phyloP scores from a whole-genome alignment of 768 basidiomycete genomes.

The Tricholoma bakamatsutake region DNA sequence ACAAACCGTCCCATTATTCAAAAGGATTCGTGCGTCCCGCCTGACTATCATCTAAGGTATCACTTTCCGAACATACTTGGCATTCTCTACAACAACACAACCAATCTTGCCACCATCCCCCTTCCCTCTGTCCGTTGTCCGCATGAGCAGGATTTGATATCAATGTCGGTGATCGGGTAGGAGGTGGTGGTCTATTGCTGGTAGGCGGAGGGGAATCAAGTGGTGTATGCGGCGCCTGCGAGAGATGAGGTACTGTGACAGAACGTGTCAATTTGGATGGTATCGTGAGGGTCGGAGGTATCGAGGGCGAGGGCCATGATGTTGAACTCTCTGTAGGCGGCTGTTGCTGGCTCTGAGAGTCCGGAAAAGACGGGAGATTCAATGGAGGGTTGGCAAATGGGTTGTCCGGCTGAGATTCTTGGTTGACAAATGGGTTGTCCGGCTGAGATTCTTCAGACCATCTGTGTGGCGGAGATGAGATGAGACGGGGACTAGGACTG shows the following conservation, averaged over 20 bases:
- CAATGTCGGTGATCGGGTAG: conserved; percentile 23
- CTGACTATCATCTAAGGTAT: conserved; percentile 27
- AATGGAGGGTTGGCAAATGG: conserved; percentile 46
- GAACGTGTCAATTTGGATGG: not conserved
- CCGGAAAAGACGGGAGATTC: conserved; percentile 42
- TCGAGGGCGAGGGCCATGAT: conserved; percentile 11
- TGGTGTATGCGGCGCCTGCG: conserved; percentile 36
- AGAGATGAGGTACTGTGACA: conserved; percentile 14
- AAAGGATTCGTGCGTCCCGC: conserved; percentile 71
- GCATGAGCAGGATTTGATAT: conserved; percentile 16
- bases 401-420: conserved; percentile 23
- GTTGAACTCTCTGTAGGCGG: conserved; percentile 19
- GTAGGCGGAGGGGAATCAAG: conserved; percentile 55
- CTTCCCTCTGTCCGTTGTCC: conserved; percentile 30
- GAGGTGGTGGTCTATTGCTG: conserved; percentile 31
- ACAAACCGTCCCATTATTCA: conserved; percentile 26
- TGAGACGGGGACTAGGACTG: conserved; percentile 11
- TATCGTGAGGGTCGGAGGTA: not conserved
- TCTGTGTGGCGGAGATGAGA: conserved; percentile 30
- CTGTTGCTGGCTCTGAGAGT: conserved; percentile 21
- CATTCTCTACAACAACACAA: conserved; percentile 72
- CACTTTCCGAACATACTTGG: conserved; percentile 43
- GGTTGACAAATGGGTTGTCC: conserved; percentile 45
- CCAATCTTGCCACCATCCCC: conserved; percentile 85
- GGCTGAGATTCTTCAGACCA: conserved; percentile 17